Percentiles rank a stretch among this genome's conserved stretches.
phyloP scores from a whole-genome alignment of 2,329 filamentous ascomycete species.

The Xylariaceae sp. region DNA sequence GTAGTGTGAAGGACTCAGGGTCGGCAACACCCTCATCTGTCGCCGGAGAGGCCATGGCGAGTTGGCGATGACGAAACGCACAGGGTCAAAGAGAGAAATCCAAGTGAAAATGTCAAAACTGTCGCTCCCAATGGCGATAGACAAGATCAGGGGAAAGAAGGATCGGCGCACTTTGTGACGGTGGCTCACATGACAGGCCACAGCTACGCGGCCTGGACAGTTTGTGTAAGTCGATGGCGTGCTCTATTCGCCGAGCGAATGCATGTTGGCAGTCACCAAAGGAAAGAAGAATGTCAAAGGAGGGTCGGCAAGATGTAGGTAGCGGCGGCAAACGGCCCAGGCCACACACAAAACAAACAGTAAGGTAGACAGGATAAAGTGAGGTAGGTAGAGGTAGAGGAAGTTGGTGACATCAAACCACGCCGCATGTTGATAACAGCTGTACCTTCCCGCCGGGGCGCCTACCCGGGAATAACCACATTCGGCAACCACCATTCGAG shows the following conservation, averaged over 20 bases:
- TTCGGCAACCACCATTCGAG: too few relatives aligned
- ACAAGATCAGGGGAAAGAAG: too few relatives aligned
- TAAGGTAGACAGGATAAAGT: too few relatives aligned
- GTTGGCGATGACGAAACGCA: neutral
- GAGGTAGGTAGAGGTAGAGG: neutral
- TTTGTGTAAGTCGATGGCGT: slow-evolving; percentile 6
- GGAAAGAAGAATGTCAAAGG: neutral
- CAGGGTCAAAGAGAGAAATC: too few relatives aligned
- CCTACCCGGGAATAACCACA: too few relatives aligned
- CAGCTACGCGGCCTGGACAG: too few relatives aligned
- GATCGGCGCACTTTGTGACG: too few relatives aligned
- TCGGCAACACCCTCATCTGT: slow-evolving; percentile 27
- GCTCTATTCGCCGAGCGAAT: slow-evolving; percentile 21
- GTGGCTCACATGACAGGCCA: too few relatives aligned
- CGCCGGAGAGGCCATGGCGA: slow-evolving; percentile 41
- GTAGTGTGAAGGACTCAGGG: slow-evolving; percentile 46
- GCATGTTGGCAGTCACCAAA: slow-evolving; percentile 1
- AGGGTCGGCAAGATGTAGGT: slow-evolving; percentile 10
- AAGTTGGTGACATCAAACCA: too few relatives aligned
- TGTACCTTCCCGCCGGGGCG: neutral
- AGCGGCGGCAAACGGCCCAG: neutral
- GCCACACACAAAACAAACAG: too few relatives aligned
- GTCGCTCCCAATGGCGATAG: too few relatives aligned
- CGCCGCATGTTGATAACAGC: neutral
- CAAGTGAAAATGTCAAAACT: too few relatives aligned